phyloP scores from a whole-genome alignment of 441 rosid genomes.

The Populus hybrid region DNA sequence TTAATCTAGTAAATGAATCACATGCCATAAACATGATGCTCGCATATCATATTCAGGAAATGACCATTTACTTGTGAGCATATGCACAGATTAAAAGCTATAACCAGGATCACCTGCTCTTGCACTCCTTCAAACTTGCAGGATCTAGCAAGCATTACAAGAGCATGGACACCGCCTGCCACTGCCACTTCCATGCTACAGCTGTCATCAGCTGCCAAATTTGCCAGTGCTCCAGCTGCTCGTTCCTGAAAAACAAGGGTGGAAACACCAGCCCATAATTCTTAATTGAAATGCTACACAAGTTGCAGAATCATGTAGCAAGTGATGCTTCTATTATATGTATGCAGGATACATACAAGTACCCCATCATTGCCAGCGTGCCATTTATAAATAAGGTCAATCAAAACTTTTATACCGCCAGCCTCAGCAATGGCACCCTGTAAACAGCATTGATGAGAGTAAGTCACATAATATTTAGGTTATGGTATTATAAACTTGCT shows the following conservation, averaged over 20 bases:
- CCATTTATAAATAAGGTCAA: slow-evolving; percentile 94
- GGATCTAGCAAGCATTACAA: slow-evolving; percentile 85
- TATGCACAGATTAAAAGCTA: not conserved
- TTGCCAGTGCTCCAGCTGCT: slow-evolving; percentile 97
- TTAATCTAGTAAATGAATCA: not conserved
- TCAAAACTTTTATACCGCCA: slow-evolving; percentile 88
- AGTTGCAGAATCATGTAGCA: not conserved
- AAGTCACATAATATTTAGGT: not conserved
- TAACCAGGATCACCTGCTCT: slow-evolving; percentile 63
- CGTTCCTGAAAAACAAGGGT: slow-evolving; percentile 58
- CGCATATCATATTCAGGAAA: not conserved
- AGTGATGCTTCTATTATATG: not conserved
- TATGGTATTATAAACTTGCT: slow-evolving; percentile 12
- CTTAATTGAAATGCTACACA: not conserved
- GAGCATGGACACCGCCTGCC: slow-evolving; percentile 90
- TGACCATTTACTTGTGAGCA: not conserved
- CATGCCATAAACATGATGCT: not conserved
- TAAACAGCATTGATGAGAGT: slow-evolving; percentile 17
- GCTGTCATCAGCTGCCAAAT: slow-evolving; percentile 95
- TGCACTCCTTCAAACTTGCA: slow-evolving; percentile 96
- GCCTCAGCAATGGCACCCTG: slow-evolving; percentile 93
- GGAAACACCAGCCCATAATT: not conserved
- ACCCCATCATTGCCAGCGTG: slow-evolving; percentile 82
- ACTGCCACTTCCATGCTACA: slow-evolving; percentile 88
- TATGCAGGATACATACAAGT: slow-evolving; percentile 42